These are phyloP conservation scores for Neofusicoccum umdonicola DNA, from an alignment of 2,329 filamentous ascomycete species.

Conservation along the genomic window DNA sequence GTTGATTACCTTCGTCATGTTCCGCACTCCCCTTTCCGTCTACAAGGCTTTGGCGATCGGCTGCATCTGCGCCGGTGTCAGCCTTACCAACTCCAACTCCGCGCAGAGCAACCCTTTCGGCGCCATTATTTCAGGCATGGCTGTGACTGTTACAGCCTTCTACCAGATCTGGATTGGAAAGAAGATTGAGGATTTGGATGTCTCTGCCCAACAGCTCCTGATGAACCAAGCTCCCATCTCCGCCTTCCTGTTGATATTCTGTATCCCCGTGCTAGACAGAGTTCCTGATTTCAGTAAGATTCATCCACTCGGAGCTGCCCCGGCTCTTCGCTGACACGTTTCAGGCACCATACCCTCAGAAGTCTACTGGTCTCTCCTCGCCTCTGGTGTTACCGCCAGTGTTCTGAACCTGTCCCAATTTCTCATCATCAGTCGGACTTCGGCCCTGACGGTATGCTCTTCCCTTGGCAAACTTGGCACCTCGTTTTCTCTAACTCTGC, in stretches of 20 bases:
- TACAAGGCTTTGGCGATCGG: slow-evolving; percentile 43
- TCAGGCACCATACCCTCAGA: slow-evolving; percentile 34
- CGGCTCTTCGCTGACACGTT: not conserved
- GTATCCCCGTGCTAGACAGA: slow-evolving; percentile 46
- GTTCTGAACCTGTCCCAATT: slow-evolving; percentile 44
- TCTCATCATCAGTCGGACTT: slow-evolving; percentile 40
- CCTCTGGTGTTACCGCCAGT: slow-evolving; percentile 44
- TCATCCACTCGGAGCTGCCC: no score
- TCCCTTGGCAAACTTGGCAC: not conserved
- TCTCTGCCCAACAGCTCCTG: slow-evolving; percentile 44
- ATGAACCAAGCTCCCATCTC: slow-evolving; percentile 48
- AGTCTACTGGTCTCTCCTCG: slow-evolving; percentile 40
- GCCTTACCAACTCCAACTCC: slow-evolving; percentile 43
- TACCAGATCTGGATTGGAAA: slow-evolving; percentile 52
- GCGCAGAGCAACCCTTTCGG: slow-evolving; percentile 42
- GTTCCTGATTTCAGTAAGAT: slow-evolving; percentile 33
- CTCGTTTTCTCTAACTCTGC: slow-evolving; percentile 10
- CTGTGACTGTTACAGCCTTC: slow-evolving; percentile 46
- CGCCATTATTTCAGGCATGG: slow-evolving; percentile 42
- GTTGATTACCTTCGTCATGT: slow-evolving; percentile 45
- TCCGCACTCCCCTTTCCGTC: slow-evolving; percentile 41
- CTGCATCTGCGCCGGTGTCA: slow-evolving; percentile 44
- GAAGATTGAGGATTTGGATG: slow-evolving; percentile 47
- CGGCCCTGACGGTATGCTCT: slow-evolving; percentile 30
- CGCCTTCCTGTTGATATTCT: slow-evolving; percentile 43